Percentiles rank a stretch among this genome's conserved stretches.
Conservation (phyloP, 2,329 filamentous ascomycete genomes). For the Stachybotrys chlorohalonatus region DNA sequence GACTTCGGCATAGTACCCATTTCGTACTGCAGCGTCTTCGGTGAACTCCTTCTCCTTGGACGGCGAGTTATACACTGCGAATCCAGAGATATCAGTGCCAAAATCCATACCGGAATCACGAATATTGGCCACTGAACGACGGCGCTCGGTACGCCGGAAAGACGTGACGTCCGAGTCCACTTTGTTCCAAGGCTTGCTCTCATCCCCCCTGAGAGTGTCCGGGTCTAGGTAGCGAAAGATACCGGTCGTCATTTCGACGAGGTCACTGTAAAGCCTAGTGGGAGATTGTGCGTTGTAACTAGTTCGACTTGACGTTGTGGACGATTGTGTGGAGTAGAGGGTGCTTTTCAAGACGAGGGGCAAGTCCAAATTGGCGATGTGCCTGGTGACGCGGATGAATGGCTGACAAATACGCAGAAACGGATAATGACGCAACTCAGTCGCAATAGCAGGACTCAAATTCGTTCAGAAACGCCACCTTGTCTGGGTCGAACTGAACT, state of each 20-base stretch:
- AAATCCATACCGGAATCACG: constrained; percentile 8
- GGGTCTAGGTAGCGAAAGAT: constrained; percentile 6
- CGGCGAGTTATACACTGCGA: constrained; percentile 12
- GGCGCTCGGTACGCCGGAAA: constrained; percentile 8
- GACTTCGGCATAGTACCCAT: constrained; percentile 52
- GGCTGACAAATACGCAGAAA: no score
- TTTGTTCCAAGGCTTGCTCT: constrained; percentile 9
- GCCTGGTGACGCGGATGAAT: no score
- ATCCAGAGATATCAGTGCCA: constrained; percentile 14
- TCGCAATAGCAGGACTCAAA: no score
- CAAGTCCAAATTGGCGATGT: no score
- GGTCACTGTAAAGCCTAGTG: not conserved
- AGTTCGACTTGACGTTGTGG: no score
- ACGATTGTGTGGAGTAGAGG: no score
- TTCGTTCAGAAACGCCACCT: no score
- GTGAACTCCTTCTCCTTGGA: constrained; percentile 45
- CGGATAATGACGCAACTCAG: no score
- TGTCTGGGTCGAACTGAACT: no score
- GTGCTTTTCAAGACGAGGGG: no score
- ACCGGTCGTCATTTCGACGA: constrained; percentile 5
- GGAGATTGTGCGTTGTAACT: no score
- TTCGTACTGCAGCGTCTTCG: constrained; percentile 44
- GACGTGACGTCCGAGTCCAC: constrained; percentile 13
- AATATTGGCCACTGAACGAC: constrained; percentile 13
- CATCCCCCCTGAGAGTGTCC: constrained; percentile 1